Percentiles rank a stretch among this genome's conserved stretches.
phyloP scores from a whole-genome alignment of 2,329 filamentous ascomycete species.

The Lecanicillium sp. region DNA sequence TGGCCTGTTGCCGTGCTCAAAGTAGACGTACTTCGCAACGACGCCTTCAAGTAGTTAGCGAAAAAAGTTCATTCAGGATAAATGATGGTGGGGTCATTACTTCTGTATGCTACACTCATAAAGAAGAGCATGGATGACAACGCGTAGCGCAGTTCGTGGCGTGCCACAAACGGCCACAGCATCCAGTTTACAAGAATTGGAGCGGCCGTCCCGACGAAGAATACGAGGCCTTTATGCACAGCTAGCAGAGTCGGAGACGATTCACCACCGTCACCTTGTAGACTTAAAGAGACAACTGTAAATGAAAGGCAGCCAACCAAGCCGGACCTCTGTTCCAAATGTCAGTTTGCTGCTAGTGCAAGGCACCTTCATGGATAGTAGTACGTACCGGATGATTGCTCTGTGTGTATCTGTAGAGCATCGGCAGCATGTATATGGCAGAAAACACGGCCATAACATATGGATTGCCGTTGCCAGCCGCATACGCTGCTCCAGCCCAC shows the following conservation, averaged over 20 bases:
- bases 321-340: conserved; percentile 38
- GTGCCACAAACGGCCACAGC: conserved; percentile 53
- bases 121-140: conserved; percentile 51
- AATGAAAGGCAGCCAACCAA: conserved; percentile 51
- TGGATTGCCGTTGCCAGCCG: conserved; percentile 42
- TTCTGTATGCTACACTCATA: conserved; percentile 48
- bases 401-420: conserved; percentile 49
- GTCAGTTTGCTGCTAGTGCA: conserved; percentile 10
- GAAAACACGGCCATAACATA: conserved; percentile 49
- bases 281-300: conserved; percentile 42
- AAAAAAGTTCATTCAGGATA: background rate
- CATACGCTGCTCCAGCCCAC: conserved; percentile 47
- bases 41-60: conserved; percentile 27
- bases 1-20: conserved; percentile 44
- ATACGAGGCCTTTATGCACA: conserved; percentile 39
- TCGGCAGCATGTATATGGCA: conserved; percentile 49
- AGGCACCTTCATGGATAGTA: no score
- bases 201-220: conserved; percentile 45
- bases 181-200: conserved; percentile 51
- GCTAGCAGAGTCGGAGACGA: conserved; percentile 32
- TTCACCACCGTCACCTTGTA: conserved; percentile 22
- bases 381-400: conserved; percentile 42
- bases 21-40: conserved; percentile 51
- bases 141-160: conserved; percentile 49
- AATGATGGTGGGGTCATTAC: conserved; percentile 20